These are phyloP conservation scores for Diplogelasinospora grovesii DNA, from an alignment of 495 filamentous ascomycete species.

Conservation along the genomic window DNA sequence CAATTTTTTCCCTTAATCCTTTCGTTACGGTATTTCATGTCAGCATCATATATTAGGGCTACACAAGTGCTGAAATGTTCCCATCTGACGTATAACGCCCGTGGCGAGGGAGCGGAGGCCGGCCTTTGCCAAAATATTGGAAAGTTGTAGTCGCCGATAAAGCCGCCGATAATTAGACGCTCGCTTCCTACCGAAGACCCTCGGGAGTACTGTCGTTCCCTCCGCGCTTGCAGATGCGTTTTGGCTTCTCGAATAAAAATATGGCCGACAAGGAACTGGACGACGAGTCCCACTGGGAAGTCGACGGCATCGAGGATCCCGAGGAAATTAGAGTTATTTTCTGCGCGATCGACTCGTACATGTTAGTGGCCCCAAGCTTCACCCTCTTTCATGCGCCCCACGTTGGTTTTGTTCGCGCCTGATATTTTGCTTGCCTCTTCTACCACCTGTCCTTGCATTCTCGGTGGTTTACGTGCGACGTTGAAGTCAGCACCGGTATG, in stretches of 20 bases:
- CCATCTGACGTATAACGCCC: too few relatives aligned
- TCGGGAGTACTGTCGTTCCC: neutral
- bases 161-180: neutral
- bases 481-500: too few relatives aligned
- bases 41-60: too few relatives aligned
- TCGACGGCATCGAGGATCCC: slow-evolving; percentile 57
- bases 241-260: too few relatives aligned
- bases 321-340: slow-evolving; percentile 73
- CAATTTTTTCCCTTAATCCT: too few relatives aligned
- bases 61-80: too few relatives aligned
- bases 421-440: neutral
- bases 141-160: neutral
- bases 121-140: too few relatives aligned
- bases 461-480: too few relatives aligned
- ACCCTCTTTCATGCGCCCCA: neutral
- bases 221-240: neutral
- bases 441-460: too few relatives aligned
- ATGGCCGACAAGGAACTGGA: slow-evolving; percentile 4
- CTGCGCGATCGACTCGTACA: slow-evolving; percentile 75
- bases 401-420: neutral
- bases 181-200: neutral
- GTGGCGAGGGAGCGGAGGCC: too few relatives aligned
- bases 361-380: slow-evolving; percentile 48
- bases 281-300: slow-evolving; percentile 44
- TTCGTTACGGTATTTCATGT: too few relatives aligned